phyloP scores from a whole-genome alignment of 2,329 filamentous ascomycete species.

The Laburnicola sp. region DNA sequence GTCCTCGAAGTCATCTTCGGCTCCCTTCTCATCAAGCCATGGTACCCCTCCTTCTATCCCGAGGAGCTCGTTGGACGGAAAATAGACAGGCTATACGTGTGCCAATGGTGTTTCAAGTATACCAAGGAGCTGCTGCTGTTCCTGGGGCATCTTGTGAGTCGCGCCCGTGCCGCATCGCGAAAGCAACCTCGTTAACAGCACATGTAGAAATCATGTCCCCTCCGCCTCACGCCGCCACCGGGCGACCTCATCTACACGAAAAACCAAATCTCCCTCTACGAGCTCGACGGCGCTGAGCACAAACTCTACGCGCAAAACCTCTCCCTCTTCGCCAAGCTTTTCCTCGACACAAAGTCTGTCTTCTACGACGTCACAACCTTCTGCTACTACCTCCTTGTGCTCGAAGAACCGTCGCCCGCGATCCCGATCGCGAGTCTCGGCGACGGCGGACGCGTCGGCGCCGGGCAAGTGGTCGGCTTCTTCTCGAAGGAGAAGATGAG shows the following conservation, averaged over 20 bases:
- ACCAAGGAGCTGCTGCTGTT: slow-evolving; percentile 59
- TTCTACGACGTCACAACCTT: slow-evolving; percentile 97
- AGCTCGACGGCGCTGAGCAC: slow-evolving; percentile 86
- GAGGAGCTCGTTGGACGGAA: slow-evolving; percentile 60
- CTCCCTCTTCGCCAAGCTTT: slow-evolving; percentile 94
- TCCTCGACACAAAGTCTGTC: slow-evolving; percentile 96
- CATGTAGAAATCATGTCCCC: slow-evolving; percentile 48
- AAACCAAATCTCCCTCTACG: slow-evolving; percentile 83
- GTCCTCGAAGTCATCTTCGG: slow-evolving; percentile 86
- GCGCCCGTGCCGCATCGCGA: not conserved
- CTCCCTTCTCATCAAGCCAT: slow-evolving; percentile 79
- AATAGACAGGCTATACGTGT: slow-evolving; percentile 72
- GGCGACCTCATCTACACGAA: slow-evolving; percentile 77
- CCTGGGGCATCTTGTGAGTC: slow-evolving; percentile 48
- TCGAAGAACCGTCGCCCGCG: slow-evolving; percentile 57
- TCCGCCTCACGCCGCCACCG: slow-evolving; percentile 55
- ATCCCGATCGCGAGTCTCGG: slow-evolving; percentile 40
- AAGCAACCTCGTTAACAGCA: not conserved
- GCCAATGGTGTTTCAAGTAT: slow-evolving; percentile 93
- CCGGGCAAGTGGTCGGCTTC: slow-evolving; percentile 78
- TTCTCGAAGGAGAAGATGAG: slow-evolving; percentile 99
- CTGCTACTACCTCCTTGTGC: slow-evolving; percentile 89
- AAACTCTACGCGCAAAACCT: slow-evolving; percentile 93
- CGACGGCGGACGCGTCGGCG: not conserved
- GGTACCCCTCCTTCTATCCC: slow-evolving; percentile 89